These are phyloP conservation scores for Osmanthus fragrans DNA, from an alignment of 257 asterid species.

Conservation along the genomic window DNA sequence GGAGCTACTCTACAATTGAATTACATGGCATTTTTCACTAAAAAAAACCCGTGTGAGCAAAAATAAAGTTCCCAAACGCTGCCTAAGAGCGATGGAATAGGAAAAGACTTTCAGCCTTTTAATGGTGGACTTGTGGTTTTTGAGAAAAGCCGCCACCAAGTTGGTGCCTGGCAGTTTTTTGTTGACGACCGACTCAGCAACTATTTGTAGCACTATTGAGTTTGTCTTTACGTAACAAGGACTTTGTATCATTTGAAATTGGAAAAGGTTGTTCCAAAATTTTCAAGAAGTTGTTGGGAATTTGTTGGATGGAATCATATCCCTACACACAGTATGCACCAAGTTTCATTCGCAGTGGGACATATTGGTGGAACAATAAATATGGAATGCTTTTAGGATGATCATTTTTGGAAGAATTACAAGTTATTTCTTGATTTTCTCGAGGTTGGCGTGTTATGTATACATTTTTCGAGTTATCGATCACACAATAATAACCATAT, in stretches of 20 bases:
- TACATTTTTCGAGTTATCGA: no score
- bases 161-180: background rate
- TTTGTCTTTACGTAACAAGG: background rate
- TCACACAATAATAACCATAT: no score
- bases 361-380: background rate
- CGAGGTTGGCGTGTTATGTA: background rate
- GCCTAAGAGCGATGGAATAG: background rate
- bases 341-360: background rate
- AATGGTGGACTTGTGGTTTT: background rate
- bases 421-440: background rate
- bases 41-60: no score
- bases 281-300: background rate
- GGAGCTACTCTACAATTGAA: no score
- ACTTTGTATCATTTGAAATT: background rate
- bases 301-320: background rate
- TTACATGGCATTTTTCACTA: no score
- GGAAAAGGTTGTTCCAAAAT: background rate
- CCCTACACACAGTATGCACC: background rate
- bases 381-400: background rate
- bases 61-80: background rate
- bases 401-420: background rate
- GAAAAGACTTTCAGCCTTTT: no score
- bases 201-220: background rate
- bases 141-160: background rate
- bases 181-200: background rate